Evolutionary conservation across 192 early-diverging fungal species (phyloP).

Genomic region (Dimargaris cristalligena): DNA sequence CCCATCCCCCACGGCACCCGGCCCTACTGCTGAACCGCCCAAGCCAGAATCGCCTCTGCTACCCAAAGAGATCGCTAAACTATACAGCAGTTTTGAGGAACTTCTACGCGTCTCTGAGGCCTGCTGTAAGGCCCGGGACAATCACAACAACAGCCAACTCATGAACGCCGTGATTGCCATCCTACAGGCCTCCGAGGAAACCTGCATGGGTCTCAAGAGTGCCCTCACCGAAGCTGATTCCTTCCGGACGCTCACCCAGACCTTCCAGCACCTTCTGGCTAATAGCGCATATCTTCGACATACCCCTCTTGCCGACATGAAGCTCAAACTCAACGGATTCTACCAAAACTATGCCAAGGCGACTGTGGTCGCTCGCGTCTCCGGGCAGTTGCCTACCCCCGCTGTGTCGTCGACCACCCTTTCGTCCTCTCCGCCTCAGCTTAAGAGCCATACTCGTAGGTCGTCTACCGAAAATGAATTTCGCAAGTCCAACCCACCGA

Average conservation of each 20-base stretch:
- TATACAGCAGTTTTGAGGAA: slow-evolving; percentile 6
- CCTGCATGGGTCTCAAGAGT: background rate
- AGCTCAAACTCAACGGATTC: background rate
- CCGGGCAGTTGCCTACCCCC: too few species aligned
- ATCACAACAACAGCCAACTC: background rate
- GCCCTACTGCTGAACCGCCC: background rate
- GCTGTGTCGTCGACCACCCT: too few species aligned
- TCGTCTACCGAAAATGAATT: too few species aligned
- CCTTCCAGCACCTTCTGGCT: slow-evolving; percentile 6
- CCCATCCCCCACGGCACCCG: background rate
- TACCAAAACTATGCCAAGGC: background rate
- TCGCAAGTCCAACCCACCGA: background rate
- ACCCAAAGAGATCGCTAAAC: background rate
- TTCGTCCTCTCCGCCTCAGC: too few species aligned
- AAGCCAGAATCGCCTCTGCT: background rate
- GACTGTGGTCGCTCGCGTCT: background rate
- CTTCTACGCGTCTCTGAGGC: background rate
- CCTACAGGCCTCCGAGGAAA: slow-evolving; percentile 8
- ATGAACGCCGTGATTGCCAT: slow-evolving; percentile 5
- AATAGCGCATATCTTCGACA: background rate
- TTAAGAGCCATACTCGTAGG: too few species aligned
- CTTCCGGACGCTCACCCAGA: background rate
- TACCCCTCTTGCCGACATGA: slow-evolving; percentile 1
- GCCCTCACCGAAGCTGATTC: background rate
- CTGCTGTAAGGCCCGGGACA: background rate